Evolutionary conservation across 257 asterid genomes (phyloP), one percentile per base, ranked within the genome.

Genomic region (Orobanche coerulescens): DNA sequence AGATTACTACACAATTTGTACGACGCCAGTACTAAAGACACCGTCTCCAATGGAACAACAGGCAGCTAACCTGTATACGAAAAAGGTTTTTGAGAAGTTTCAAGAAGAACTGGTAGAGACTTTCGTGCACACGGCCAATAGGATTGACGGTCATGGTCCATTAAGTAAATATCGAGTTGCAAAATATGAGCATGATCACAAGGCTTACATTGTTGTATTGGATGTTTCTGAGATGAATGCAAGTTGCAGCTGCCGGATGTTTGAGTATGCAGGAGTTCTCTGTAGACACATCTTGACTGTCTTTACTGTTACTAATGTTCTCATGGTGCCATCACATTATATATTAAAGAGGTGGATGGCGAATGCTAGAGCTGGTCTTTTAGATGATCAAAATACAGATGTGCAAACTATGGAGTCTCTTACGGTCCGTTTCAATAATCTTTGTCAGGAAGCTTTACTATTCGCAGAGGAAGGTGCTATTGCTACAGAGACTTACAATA

Each of bases 11-110:
- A 83, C 87, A 34, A 66, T 75, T 47, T 71, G 74, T 62, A 60
- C 82, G 30, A 70, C 74, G 40, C 92, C 91, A 49, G 66, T 74
- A 59, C 69, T 79, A 66, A 86, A 76, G 79, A 86, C 95, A 26
- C 88, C 92, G 46, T 86, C 94, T 28, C 94, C 95, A 30, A 86
- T 86, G 91, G 95, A 86, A 71, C 86, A 83, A 55, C 91, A 83
- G 67, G 86, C 83, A 48, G 82, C 88, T 61, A 81, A 77, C 66
- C 64, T 79, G 15, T 86, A 79, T 66, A 83, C 95, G 11, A 83
- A 76, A 67, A 86, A 72, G 47, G 78, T 83, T 55, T 86, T 86
- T 65, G 72, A 82, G 12, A 83, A 77, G 78, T 86, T 86, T 77
- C 95, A 86, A 65, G 94, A 81, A 69, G 94, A 85, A 77, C 72